These are phyloP conservation scores for Spergularia azorica DNA, from an alignment of 179 eudicot species.

Conservation along the genomic window DNA sequence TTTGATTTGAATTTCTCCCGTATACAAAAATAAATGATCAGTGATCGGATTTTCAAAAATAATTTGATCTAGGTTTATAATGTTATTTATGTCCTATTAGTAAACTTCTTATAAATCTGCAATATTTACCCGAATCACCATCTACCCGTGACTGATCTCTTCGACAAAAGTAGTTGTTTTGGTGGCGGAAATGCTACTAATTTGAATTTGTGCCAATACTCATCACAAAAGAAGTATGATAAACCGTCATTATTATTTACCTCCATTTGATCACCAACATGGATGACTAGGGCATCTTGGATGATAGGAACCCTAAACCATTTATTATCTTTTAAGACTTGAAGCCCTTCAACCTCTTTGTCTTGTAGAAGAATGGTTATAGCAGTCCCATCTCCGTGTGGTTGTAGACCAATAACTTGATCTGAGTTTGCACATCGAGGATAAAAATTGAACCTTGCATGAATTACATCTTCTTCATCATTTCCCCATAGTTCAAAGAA, in stretches of 20 bases:
- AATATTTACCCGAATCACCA: too few relatives aligned
- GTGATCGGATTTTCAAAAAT: neutral
- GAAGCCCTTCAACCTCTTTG: conserved; percentile 57
- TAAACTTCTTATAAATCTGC: too few relatives aligned
- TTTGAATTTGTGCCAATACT: too few relatives aligned
- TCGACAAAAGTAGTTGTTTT: neutral
- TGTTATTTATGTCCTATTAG: too few relatives aligned
- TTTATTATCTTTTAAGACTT: conserved; percentile 42
- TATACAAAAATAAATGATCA: neutral
- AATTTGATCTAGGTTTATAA: neutral
- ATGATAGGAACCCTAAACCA: conserved; percentile 57
- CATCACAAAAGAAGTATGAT: neutral
- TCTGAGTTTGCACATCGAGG: conserved; percentile 53
- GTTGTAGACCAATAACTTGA: conserved; percentile 42
- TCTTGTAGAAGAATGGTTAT: conserved; percentile 59
- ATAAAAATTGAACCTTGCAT: conserved; percentile 54
- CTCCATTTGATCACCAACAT: conserved; percentile 62
- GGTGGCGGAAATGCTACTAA: neutral
- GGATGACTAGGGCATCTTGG: conserved; percentile 51
- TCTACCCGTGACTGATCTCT: neutral
- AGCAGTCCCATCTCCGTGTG: conserved; percentile 54
- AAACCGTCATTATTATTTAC: conserved; percentile 18
- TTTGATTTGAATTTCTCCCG: too few relatives aligned
- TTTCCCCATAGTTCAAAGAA: conserved; percentile 44
- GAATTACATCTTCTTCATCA: conserved; percentile 22